Evolutionary conservation across 805 yeast species (phyloP), one percentile per base, ranked within the genome.

Genomic region (Cyberlindnera japonica): DNA sequence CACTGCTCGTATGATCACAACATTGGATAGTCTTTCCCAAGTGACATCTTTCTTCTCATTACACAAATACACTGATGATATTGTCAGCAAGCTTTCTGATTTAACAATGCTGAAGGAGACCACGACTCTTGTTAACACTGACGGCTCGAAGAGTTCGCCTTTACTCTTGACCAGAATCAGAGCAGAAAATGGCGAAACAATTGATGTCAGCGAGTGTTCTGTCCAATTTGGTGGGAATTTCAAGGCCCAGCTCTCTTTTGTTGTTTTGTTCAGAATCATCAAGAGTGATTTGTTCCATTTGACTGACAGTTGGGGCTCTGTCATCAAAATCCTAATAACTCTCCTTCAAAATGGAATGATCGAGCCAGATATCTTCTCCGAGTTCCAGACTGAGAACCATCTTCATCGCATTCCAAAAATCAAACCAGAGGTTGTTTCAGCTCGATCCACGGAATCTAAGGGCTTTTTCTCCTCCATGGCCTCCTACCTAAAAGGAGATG

Each of bases 381-480:
- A 77, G 40, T 78, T 85, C 54, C 90, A 85, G 55, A 74, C 64
- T 42, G 72, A 65, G 44, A 61, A 78, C 29, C 68, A 70, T 16
- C 65, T 87, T 28, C 71, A 70, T 1, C 64, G 69, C 5, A 63
- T 89, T 34, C 74, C 82, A 2, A 73, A 68, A 44, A 83, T 87
- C 4, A 71, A 72, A 38, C 86, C 96, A 0, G 79, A 78, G 29
- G 77, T 76, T 50, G 72, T 80, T 8, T 75, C 87, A 30, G 78
- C 77, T 26, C 74, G 81, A 53, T 65, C 75, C 1, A 78, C 78
- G 35, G 80, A 83, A 1, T 74, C 79, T 26, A 84, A 79, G 52
- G 95, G 98, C 2, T 57, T 93, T n/a, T 75, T 93, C 40, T 85
- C 95, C 1, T 85, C 98, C 0, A 81, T 93, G 53, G 89, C 97